Conservation (phyloP, 2,329 filamentous ascomycete genomes). For the Pseudogymnoascus sp. region DNA sequence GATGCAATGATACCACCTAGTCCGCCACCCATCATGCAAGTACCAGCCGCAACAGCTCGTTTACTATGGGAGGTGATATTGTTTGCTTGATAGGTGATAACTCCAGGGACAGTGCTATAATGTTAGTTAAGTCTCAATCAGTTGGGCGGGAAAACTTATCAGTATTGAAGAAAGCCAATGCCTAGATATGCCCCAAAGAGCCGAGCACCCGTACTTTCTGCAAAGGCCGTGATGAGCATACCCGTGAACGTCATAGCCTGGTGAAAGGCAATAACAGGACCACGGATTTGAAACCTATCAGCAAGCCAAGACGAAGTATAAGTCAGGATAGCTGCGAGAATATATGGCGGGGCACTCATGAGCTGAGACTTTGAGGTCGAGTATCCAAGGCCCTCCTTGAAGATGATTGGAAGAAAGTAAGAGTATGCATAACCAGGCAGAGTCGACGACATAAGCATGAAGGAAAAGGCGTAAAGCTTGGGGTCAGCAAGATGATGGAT, state of each 20-base stretch:
- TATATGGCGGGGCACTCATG: slow-evolving; percentile 28
- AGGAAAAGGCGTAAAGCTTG: not conserved
- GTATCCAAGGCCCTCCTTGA: slow-evolving; percentile 25
- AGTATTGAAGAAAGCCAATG: not conserved
- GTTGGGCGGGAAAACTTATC: not conserved
- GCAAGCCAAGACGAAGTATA: not conserved
- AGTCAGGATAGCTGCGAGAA: slow-evolving; percentile 14
- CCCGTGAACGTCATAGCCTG: slow-evolving; percentile 3
- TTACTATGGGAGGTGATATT: slow-evolving; percentile 10
- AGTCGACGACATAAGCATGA: not conserved
- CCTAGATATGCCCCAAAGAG: not conserved
- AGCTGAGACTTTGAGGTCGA: slow-evolving; percentile 28
- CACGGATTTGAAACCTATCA: not conserved
- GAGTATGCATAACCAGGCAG: not conserved
- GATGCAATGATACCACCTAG: slow-evolving; percentile 8
- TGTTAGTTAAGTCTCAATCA: not conserved
- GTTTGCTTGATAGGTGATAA: slow-evolving; percentile 39
- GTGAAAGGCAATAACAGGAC: slow-evolving; percentile 16
- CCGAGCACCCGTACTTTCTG: not conserved
- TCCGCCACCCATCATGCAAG: slow-evolving; percentile 1
- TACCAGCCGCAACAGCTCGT: not conserved
- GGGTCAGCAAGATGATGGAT: not conserved
- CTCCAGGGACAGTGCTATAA: not conserved
- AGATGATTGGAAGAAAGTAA: not conserved
- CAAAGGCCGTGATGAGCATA: not conserved